A percentile compares a stretch with the other conserved stretches of the same genome.
Conservation (phyloP, 345 rosid species). For the Litchi chinensis region DNA sequence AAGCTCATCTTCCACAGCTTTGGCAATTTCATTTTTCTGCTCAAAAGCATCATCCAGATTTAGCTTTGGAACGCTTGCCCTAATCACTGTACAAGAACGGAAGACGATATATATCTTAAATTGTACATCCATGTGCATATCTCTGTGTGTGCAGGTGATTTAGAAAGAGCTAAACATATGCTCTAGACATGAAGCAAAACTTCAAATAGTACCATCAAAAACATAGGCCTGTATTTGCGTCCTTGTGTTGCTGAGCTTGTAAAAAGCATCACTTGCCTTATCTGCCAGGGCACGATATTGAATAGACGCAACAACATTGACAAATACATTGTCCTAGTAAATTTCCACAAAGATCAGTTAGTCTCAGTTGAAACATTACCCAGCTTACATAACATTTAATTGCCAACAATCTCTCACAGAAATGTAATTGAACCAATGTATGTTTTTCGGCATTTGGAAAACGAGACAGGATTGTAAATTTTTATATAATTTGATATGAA, state of each 20-base stretch:
- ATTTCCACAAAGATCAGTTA: background rate
- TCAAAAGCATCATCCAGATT: slow-evolving; percentile 43
- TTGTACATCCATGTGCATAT: background rate
- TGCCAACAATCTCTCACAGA: background rate
- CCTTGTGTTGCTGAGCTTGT: slow-evolving; percentile 32
- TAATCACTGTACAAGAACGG: slow-evolving; percentile 31
- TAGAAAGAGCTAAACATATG: background rate
- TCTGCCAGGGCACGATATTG: slow-evolving; percentile 31
- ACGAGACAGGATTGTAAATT: background rate
- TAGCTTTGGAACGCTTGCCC: slow-evolving; percentile 41
- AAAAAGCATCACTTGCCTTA: slow-evolving; percentile 31
- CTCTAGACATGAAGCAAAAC: background rate
- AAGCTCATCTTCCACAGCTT: slow-evolving; percentile 45
- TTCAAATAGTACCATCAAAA: slow-evolving; percentile 23
- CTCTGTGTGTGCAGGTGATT: background rate
- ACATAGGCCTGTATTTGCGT: slow-evolving; percentile 33
- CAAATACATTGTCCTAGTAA: slow-evolving; percentile 31
- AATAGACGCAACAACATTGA: slow-evolving; percentile 33
- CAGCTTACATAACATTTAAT: background rate
- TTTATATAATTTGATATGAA: background rate
- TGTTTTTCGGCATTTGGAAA: background rate
- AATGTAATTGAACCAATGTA: background rate
- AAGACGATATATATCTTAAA: background rate
- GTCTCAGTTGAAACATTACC: background rate
- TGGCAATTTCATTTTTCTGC: slow-evolving; percentile 45